Percentiles rank a stretch among this genome's conserved stretches.
These are phyloP conservation scores for Pseudonitzschia multiseries DNA, from an alignment of 108 stramenopile species.

Conservation along the genomic window DNA sequence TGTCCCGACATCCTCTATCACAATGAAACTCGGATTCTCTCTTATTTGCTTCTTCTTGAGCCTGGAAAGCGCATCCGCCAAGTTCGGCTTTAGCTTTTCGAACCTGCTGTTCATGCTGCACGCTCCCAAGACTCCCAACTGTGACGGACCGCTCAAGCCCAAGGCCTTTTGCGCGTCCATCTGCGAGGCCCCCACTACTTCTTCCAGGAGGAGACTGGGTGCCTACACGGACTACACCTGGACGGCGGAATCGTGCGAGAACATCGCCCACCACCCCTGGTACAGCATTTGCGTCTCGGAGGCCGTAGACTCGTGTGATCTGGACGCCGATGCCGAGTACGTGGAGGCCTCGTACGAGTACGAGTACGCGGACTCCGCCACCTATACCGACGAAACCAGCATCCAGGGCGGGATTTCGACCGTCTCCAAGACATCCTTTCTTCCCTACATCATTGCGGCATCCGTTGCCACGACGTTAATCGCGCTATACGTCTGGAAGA, in stretches of 20 bases:
- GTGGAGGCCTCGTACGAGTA: background rate
- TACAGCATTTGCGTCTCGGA: background rate
- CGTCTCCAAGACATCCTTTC: background rate
- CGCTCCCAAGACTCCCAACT: background rate
- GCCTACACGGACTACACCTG: background rate
- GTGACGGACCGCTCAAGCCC: background rate
- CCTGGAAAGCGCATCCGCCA: background rate
- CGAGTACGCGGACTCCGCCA: background rate
- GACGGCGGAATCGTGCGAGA: background rate
- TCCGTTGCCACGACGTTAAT: conserved; percentile 1
- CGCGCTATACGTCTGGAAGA: conserved; percentile 4
- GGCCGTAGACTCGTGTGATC: background rate
- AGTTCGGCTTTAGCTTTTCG: background rate
- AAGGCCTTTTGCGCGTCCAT: background rate
- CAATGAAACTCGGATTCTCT: background rate
- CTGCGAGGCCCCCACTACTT: background rate
- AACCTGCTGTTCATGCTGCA: conserved; percentile 9
- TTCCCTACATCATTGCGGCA: conserved; percentile 5
- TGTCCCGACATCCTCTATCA: background rate
- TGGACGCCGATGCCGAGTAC: background rate
- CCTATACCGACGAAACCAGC: background rate
- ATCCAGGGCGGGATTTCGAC: background rate
- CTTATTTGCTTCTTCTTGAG: background rate
- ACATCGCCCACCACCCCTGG: background rate
- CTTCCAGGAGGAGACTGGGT: background rate